These are phyloP conservation scores for Tolypocladium capitatum DNA, from an alignment of 2,329 filamentous ascomycete species.

Conservation along the genomic window DNA sequence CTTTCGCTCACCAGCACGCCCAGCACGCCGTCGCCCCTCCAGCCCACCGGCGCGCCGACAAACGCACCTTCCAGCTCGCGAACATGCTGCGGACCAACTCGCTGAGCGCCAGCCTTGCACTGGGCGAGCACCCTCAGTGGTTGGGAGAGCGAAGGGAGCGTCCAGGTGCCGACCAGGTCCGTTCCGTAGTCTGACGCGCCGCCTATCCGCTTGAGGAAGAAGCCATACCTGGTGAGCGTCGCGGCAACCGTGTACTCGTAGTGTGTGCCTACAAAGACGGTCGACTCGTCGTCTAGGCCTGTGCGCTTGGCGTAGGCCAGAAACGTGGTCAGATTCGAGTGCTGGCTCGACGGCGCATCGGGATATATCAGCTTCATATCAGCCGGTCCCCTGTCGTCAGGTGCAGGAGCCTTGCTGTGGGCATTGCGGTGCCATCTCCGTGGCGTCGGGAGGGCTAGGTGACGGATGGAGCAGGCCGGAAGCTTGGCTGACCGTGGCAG, in stretches of 20 bases:
- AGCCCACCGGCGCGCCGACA: slow-evolving; percentile 57
- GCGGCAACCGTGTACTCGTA: slow-evolving; percentile 60
- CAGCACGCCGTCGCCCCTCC: slow-evolving; percentile 51
- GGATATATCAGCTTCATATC: slow-evolving; percentile 23
- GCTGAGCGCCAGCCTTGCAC: slow-evolving; percentile 51
- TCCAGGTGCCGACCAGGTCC: slow-evolving; percentile 62
- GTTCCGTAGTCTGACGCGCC: slow-evolving; percentile 56
- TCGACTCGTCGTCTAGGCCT: slow-evolving; percentile 39
- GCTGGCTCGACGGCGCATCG: slow-evolving; percentile 32
- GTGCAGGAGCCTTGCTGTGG: not conserved
- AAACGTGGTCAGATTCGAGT: slow-evolving; percentile 53
- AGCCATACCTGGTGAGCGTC: slow-evolving; percentile 45
- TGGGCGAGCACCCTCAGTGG: slow-evolving; percentile 42
- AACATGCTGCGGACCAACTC: slow-evolving; percentile 43
- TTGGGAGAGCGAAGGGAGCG: slow-evolving; percentile 25
- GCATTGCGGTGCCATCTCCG: not conserved
- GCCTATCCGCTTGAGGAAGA: slow-evolving; percentile 52
- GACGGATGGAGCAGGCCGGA: not conserved
- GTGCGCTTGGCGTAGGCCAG: slow-evolving; percentile 46
- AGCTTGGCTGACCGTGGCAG: not conserved
- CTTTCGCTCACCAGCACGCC: slow-evolving; percentile 58
- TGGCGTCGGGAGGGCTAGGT: too few relatives aligned
- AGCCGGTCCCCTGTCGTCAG: not conserved
- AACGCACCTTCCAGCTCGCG: slow-evolving; percentile 75
- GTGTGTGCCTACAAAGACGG: slow-evolving; percentile 57